Base-by-base conservation (phyloP, 139 green algal species). In the Edaphochlamys debaryana region DNA sequence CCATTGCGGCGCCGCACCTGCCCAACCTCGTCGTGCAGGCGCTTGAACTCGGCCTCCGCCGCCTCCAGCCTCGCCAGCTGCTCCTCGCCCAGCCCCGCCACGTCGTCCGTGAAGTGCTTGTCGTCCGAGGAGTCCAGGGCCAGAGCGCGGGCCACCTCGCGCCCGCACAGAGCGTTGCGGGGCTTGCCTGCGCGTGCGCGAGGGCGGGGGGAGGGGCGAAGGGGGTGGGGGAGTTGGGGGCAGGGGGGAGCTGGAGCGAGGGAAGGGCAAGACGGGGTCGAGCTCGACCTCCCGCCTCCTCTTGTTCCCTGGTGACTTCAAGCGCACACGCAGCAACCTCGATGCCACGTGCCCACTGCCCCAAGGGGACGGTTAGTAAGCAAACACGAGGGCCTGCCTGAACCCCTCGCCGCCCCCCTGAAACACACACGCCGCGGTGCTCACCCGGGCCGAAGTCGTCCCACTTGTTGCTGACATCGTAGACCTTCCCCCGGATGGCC, bases 361-460 rank as follows among this genome's bases (percentile, higher is more conserved):
- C n/a, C n/a, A n/a, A n/a, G n/a, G n/a, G n/a, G n/a, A n/a, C n/a
- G n/a, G n/a, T n/a, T n/a, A n/a, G n/a, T n/a, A n/a, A n/a, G n/a
- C n/a, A n/a, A n/a, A n/a, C n/a, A n/a, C n/a, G n/a, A n/a, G n/a
- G n/a, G n/a, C n/a, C n/a, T n/a, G n/a, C n/a, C n/a, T n/a, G n/a
- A n/a, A n/a, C n/a, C n/a, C n/a, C n/a, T n/a, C n/a, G n/a, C n/a
- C n/a, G n/a, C n/a, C n/a, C n/a, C n/a, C n/a, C n/a, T n/a, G n/a
- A n/a, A n/a, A n/a, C n/a, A n/a, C n/a, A n/a, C 48, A 22, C 50
- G 6, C 50, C 23, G 50, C 50, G 20, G 50, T 2, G 7, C 87
- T 63, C 67, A 94, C 92, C 92, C 66, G 94, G 94, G 0, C 93
- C 94, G 68, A 95, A 97, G n/a, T 94, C 87, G 34, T 94, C 84